Conservation (phyloP, 257 asterid species). For the Linaria vulgaris region DNA sequence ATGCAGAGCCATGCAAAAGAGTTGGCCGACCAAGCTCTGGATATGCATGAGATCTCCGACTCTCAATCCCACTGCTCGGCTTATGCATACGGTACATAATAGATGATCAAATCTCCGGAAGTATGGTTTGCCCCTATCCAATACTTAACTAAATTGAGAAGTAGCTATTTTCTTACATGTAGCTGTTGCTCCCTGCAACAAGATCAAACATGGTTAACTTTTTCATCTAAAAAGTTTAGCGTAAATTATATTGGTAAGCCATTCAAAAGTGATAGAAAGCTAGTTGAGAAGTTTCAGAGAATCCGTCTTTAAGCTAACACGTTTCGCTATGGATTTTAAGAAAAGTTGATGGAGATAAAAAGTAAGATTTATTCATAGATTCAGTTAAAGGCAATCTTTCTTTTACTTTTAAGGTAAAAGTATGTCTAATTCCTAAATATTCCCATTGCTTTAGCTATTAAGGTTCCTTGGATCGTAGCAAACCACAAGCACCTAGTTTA, state of each 20-base stretch:
- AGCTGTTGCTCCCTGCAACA: conserved; percentile 17
- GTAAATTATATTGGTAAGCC: background rate
- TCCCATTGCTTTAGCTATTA: conserved; percentile 24
- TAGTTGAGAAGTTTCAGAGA: conserved; percentile 25
- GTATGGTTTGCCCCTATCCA: background rate
- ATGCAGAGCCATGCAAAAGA: conserved; percentile 23
- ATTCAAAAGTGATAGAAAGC: conserved; percentile 14
- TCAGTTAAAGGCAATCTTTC: conserved; percentile 26
- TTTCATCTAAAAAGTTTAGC: conserved; percentile 1
- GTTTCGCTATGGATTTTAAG: background rate
- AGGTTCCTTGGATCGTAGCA: conserved; percentile 23
- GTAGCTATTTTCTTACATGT: conserved; percentile 2
- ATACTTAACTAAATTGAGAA: background rate
- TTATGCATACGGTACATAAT: conserved; percentile 24
- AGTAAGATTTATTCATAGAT: conserved; percentile 15
- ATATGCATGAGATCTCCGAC: conserved; percentile 32
- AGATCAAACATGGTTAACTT: conserved; percentile 3
- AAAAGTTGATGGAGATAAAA: conserved; percentile 3
- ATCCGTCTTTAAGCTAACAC: conserved; percentile 22
- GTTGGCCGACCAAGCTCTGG: conserved; percentile 20
- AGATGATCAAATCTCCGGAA: background rate
- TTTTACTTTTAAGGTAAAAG: conserved; percentile 9
- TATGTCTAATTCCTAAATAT: conserved; percentile 12
- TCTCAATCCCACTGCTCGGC: conserved; percentile 23
- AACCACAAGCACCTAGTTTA: conserved; percentile 20